These are phyloP conservation scores for Setomelanomma holmii DNA, from an alignment of 2,329 filamentous ascomycete genomes.

Conservation along the genomic window DNA sequence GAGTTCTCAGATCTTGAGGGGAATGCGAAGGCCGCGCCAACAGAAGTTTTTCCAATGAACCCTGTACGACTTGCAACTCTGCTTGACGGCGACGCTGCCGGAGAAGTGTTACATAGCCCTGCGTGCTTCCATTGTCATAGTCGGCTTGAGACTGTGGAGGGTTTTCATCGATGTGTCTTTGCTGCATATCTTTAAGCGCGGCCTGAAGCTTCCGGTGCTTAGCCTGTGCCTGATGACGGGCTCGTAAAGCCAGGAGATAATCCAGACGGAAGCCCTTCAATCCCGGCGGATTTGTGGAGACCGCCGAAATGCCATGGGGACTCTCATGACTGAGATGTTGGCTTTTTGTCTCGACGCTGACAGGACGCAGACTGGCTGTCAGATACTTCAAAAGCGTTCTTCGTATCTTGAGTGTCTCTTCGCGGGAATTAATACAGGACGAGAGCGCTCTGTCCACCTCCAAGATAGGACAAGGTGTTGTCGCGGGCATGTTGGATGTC, in stretches of 20 bases:
- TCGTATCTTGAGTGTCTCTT: conserved; percentile 48
- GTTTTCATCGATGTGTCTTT: conserved; percentile 29
- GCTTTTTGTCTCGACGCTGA: conserved; percentile 33
- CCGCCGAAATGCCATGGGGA: conserved; percentile 30
- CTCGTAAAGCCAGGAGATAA: conserved; percentile 56
- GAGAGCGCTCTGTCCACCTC: conserved; percentile 46
- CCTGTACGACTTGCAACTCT: conserved; percentile 56
- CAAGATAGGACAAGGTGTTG: conserved; percentile 44
- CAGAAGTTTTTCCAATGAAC: conserved; percentile 51
- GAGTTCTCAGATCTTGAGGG: conserved; percentile 31
- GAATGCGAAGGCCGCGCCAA: conserved; percentile 43
- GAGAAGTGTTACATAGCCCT: conserved; percentile 53
- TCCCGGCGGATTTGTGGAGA: conserved; percentile 43
- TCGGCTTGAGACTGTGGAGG: conserved; percentile 39
- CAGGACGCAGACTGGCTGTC: conserved; percentile 35
- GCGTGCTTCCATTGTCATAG: conserved; percentile 35
- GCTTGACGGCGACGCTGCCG: conserved; percentile 54
- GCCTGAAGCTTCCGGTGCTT: conserved; percentile 43
- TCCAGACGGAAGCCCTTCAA: conserved; percentile 52
- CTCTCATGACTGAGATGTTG: conserved; percentile 43
- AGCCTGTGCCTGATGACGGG: conserved; percentile 50
- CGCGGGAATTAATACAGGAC: conserved; percentile 45
- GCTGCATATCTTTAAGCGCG: conserved; percentile 40
- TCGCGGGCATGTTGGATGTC: conserved; percentile 25
- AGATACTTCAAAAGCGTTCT: conserved; percentile 42